Base-by-base conservation (phyloP, 768 basidiomycete species). In the Tephrocybe sp. region DNA sequence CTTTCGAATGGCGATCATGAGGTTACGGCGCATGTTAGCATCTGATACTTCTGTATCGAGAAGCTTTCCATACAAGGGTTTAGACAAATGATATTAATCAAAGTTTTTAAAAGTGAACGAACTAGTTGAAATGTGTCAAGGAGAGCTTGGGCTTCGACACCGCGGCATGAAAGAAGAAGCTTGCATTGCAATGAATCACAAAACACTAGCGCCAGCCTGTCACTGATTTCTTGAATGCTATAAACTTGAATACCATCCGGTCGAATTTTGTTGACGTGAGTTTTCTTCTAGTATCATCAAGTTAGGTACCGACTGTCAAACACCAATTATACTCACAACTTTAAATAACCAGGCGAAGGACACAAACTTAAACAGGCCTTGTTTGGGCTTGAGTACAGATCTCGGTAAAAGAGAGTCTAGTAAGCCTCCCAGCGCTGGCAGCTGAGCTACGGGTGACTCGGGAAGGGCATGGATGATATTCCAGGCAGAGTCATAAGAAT, bases 1-100 rank as follows among this genome's bases (percentile, higher is more conserved):
- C 33, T 41, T 56, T 32, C 48, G 39, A 12, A 44, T 56, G 2
- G 50, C 54, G 22, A 56, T 45, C 6, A 56, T 45, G 17, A 52
- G 51, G 20, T 52, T 45, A 13, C 43, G 51, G 6, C 51, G 35
- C 11, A 52, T 16, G 19, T 44, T 39, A 5, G 9, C 10, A 38
- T 45, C 22, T 2, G 26, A 23, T 19, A 22, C 10, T 16, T 30
- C 31, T 1, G 19, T 13, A n/a, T 50, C 42, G 5, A 44, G 31
- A 22, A 43, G 20, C 33, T 44, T 16, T 19, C 16, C n/a, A 22
- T 9, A 39, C 16, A 39, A 19, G 23, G 39, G 26, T 12, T 40
- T 19, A 39, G 40, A 17, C n/a, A n/a, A 32, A 8, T 30, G 8
- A 16, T 16, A 14, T 14, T 4, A 34, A 13, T 13, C 5, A 42